Percentiles rank a stretch among this genome's conserved stretches.
These are phyloP conservation scores for Gossypium anomalum DNA, from an alignment of 345 rosid genomes.

Conservation along the genomic window DNA sequence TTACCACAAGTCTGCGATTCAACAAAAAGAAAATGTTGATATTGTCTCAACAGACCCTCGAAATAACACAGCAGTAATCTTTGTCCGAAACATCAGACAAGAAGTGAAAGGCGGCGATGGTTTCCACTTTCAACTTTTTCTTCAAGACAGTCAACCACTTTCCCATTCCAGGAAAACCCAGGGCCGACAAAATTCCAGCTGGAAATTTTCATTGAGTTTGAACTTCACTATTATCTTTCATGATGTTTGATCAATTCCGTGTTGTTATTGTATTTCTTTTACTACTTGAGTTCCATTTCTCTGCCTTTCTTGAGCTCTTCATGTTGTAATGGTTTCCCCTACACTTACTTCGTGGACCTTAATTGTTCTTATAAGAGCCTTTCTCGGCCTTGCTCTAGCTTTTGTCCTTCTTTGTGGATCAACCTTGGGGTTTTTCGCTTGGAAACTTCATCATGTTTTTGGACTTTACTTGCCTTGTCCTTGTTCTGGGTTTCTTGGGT, in stretches of 20 bases:
- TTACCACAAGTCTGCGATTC: no score
- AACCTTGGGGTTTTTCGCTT: constrained; percentile 39
- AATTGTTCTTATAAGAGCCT: constrained; percentile 45
- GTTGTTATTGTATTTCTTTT: background rate
- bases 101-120: no score
- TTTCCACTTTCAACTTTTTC: no score
- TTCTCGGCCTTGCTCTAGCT: constrained; percentile 58
- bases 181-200: no score
- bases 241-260: constrained; percentile 12
- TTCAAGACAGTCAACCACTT: no score
- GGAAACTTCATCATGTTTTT: no score
- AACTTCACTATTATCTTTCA: background rate
- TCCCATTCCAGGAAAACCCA: no score
- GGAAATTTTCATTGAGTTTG: no score
- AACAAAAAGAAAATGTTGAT: background rate
- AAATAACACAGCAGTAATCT: background rate
- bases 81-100: background rate
- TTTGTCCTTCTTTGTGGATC: constrained; percentile 57
- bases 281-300: background rate
- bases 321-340: constrained; percentile 25
- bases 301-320: constrained; percentile 3
- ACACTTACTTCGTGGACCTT: constrained; percentile 43
- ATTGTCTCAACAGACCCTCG: background rate
- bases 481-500: constrained; percentile 38
- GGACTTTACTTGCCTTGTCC: no score